Conservation (phyloP, 129 eudicot genomes). For the Tanacetum coccineum region DNA sequence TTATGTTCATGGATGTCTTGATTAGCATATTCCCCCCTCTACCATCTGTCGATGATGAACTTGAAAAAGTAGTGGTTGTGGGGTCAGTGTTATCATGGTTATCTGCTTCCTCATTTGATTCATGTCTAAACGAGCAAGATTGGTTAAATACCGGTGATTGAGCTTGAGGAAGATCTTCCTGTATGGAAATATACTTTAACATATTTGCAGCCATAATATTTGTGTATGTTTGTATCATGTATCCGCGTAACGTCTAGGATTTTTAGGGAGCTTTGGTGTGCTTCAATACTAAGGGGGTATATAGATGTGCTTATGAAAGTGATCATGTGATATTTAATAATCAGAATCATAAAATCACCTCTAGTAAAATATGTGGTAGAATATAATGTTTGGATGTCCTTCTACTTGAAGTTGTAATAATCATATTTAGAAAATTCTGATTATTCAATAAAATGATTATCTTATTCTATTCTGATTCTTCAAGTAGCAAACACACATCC, state of each 20-base stretch:
- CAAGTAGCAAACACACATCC: background rate
- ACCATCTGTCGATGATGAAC: slow-evolving; percentile 33
- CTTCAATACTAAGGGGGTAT: background rate
- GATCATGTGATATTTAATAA: background rate
- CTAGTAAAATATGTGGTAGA: too few relatives aligned
- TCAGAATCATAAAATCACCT: background rate
- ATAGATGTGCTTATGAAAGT: background rate
- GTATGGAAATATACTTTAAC: slow-evolving; percentile 22
- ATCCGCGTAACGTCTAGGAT: background rate
- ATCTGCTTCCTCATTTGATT: slow-evolving; percentile 33
- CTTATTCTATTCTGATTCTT: background rate
- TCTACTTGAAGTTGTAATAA: background rate
- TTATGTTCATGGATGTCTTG: slow-evolving; percentile 12
- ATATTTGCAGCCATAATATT: slow-evolving; percentile 12
- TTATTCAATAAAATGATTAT: background rate
- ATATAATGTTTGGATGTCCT: too few relatives aligned
- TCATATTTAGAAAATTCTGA: too few relatives aligned
- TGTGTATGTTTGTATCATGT: background rate
- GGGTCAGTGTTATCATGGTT: slow-evolving; percentile 18
- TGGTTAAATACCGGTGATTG: slow-evolving; percentile 37
- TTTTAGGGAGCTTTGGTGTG: background rate
- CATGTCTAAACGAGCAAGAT: slow-evolving; percentile 16
- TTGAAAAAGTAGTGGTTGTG: slow-evolving; percentile 29
- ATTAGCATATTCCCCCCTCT: slow-evolving; percentile 15
- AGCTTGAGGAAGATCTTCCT: slow-evolving; percentile 37